phyloP scores from a whole-genome alignment of 2,329 filamentous ascomycete species.

The Exophiala aquamarina region DNA sequence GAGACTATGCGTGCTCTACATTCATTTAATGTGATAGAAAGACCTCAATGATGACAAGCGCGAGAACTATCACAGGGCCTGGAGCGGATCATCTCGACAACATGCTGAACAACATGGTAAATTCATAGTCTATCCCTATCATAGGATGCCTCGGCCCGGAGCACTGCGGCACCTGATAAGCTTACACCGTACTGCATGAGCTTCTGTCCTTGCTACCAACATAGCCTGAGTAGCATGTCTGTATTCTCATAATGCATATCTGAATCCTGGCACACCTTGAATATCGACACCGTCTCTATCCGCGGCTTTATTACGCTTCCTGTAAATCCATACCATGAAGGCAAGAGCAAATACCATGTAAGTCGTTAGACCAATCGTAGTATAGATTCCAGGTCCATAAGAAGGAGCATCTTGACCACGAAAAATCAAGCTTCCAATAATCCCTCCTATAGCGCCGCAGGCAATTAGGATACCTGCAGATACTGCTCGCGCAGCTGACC shows the following conservation, averaged over 20 bases:
- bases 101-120: too few relatives aligned
- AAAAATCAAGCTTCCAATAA: conserved; percentile 72
- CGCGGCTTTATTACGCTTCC: conserved; percentile 8
- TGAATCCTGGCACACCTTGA: conserved; percentile 12
- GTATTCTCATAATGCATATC: conserved; percentile 13
- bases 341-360: conserved; percentile 8
- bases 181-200: too few relatives aligned
- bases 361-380: conserved; percentile 10
- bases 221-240: too few relatives aligned
- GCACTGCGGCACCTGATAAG: too few relatives aligned
- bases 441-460: conserved; percentile 68
- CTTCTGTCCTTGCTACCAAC: too few relatives aligned
- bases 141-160: too few relatives aligned
- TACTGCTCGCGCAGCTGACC: conserved; percentile 25
- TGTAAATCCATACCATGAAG: conserved; percentile 10
- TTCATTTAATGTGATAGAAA: too few relatives aligned
- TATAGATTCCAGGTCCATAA: conserved; percentile 34
- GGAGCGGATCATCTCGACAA: too few relatives aligned
- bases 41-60: too few relatives aligned
- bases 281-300: conserved; percentile 7
- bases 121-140: too few relatives aligned
- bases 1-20: too few relatives aligned
- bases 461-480: conserved; percentile 62
- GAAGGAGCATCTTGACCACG: conserved; percentile 41
- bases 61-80: too few relatives aligned